Base-by-base conservation (phyloP, 306 rosid species). In the Clitoria ternatea region DNA sequence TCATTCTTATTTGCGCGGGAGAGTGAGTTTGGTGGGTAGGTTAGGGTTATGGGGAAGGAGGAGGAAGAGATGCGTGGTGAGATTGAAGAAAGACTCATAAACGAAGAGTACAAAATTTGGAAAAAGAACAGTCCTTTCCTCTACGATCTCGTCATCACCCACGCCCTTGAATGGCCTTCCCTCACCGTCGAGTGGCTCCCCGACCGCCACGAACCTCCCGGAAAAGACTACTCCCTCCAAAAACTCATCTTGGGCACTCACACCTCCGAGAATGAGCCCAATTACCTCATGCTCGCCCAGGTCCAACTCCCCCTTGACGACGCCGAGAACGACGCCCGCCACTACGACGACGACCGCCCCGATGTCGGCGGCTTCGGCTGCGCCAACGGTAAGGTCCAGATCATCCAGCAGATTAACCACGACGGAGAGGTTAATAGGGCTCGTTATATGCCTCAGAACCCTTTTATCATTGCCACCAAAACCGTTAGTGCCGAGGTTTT, bases 51-150 rank as follows among this genome's bases (percentile, higher is more conserved):
- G 97, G 97, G 96, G 36, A 91, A 89, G 70, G 99, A 91, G 72
- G 99, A 95, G 19, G 96, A 91, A 44, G 99, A 89, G 80, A 89
- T 95, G 97, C 79, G 99, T 55, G 97, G 99, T 3, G 97, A 91
- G 79, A 95, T 89, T 17, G 96, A 95, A 79, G 99, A 95, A 83
- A 79, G 99, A 29, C 75, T 91, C 40, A 88, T 95, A 35, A 95
- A 95, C 73, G 99, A 95, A 70, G 99, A 95, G 85, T 91, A 95
- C 92, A 95, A 95, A 84, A 95, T 95, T 67, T 91, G 99, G 99
- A 95, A 95, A 85, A 95, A 95, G 85, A 95, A 95, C 84, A 91
- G 97, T 3, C 99, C 99, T 0, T 95, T 95, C 13, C 73, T 95
- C 17, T 95, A 95, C 86, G 99, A 95, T 84, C 87, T 95, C 44